These are phyloP conservation scores for Fusarium guadeloupense DNA, from an alignment of 2,329 filamentous ascomycete species.

Conservation along the genomic window DNA sequence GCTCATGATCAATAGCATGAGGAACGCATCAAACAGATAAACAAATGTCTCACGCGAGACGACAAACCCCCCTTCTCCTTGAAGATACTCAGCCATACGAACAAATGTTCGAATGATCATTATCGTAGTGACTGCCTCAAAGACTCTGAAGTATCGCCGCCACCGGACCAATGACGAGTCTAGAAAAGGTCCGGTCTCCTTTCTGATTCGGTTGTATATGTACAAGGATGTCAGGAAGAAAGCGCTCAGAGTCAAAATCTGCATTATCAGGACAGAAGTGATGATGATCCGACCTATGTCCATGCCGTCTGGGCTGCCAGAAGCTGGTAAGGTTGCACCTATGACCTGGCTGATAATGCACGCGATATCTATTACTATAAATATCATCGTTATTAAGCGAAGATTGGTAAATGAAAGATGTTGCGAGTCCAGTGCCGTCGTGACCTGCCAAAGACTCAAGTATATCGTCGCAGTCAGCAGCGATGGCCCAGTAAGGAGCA, in stretches of 20 bases:
- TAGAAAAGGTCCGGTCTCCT: slow-evolving; percentile 7
- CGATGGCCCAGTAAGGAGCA: slow-evolving; percentile 11
- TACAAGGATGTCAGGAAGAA: slow-evolving; percentile 1
- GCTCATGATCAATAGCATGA: slow-evolving; percentile 54
- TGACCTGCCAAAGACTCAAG: slow-evolving; percentile 13
- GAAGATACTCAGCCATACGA: slow-evolving; percentile 57
- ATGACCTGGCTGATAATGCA: slow-evolving; percentile 12
- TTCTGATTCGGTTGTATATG: background rate
- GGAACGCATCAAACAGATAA: slow-evolving; percentile 55
- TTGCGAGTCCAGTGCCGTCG: slow-evolving; percentile 5
- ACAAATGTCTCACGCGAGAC: slow-evolving; percentile 53
- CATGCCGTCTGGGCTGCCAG: slow-evolving; percentile 1
- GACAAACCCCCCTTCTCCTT: slow-evolving; percentile 53
- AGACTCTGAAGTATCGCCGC: slow-evolving; percentile 44
- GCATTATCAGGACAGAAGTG: slow-evolving; percentile 3
- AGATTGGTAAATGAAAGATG: slow-evolving; percentile 4
- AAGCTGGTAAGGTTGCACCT: slow-evolving; percentile 18
- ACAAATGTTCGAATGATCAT: slow-evolving; percentile 59
- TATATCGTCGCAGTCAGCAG: slow-evolving; percentile 26
- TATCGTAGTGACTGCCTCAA: slow-evolving; percentile 48
- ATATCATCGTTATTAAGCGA: slow-evolving; percentile 9
- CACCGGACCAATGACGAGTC: slow-evolving; percentile 38
- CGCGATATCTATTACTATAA: background rate
- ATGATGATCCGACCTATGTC: slow-evolving; percentile 3
- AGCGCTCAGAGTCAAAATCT: background rate